Evolutionary conservation across 2,329 filamentous ascomycete species (phyloP).

Genomic region (Colletotrichum falcatum): DNA sequence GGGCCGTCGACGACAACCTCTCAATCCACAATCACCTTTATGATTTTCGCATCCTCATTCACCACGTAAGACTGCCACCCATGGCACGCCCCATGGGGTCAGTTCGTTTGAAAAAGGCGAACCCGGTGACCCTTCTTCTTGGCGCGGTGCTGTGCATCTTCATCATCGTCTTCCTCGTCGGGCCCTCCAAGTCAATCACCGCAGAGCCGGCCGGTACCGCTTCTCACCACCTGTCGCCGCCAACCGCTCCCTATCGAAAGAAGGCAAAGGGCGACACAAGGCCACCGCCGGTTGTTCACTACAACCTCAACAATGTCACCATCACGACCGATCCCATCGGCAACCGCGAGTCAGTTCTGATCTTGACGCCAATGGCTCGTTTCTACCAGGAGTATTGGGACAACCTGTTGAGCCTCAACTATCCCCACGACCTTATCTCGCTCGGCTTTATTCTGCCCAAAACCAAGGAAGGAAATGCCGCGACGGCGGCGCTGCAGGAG

Average conservation of each 20-base stretch:
- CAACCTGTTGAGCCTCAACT: slow-evolving; percentile 84
- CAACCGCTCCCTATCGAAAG: slow-evolving; percentile 58
- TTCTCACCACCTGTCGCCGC: slow-evolving; percentile 58
- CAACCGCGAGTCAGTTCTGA: slow-evolving; percentile 87
- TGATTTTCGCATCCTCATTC: slow-evolving; percentile 43
- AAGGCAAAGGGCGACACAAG: slow-evolving; percentile 65
- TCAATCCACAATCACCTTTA: slow-evolving; percentile 25
- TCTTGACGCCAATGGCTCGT: slow-evolving; percentile 90
- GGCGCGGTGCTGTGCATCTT: slow-evolving; percentile 79
- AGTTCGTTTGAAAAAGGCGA: slow-evolving; percentile 83
- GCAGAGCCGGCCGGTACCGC: slow-evolving; percentile 59
- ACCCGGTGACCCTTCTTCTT: slow-evolving; percentile 79
- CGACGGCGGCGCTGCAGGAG: slow-evolving; percentile 84
- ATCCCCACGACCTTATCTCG: slow-evolving; percentile 94
- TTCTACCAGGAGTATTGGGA: slow-evolving; percentile 98
- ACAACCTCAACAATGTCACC: slow-evolving; percentile 95
- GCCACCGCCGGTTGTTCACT: slow-evolving; percentile 89
- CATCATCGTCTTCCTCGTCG: slow-evolving; percentile 74
- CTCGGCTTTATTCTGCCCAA: slow-evolving; percentile 97
- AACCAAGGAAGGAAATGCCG: slow-evolving; percentile 89
- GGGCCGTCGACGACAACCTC: slow-evolving; percentile 20
- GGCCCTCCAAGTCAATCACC: slow-evolving; percentile 62
- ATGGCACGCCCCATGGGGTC: slow-evolving; percentile 72
- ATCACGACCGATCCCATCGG: slow-evolving; percentile 79
- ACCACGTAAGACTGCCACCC: slow-evolving; percentile 44